Evolutionary conservation across 441 rosid species (phyloP), one percentile per base, ranked within the genome.

Genomic region (Hypseocharis bilobata): DNA sequence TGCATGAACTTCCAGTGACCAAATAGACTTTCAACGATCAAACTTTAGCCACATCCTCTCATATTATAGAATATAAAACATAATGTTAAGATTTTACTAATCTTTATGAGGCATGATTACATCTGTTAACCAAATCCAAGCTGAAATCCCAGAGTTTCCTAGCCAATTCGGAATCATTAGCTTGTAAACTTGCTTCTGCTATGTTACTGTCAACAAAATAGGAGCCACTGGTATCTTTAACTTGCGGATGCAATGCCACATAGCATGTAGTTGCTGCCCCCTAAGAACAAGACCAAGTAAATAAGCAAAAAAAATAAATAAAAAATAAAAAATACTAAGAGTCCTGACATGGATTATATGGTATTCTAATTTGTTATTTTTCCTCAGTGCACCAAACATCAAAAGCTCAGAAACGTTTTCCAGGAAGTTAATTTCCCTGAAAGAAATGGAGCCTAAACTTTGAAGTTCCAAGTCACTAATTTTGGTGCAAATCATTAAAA

Each of bases 221-320:
- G 30, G 27, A 49, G 29, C 85, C 80, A 14, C 44, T 74, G 27
- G 63, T 58, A 26, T 84, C 84, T 49, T 66, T 67, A 65, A 82
- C 83, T 19, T 77, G 76, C 5, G 85, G 85, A 72, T 84, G 84
- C 79, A 80, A 66, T 60, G 86, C 81, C 6, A 69, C 84, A 70
- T 78, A 82, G 66, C 84, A 78, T 27, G 78, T 75, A 23, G 88
- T 78, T 56, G 86, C 82, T 6, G 86, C 83, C 27, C 83, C 84
- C 88, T 82, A 40, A 14, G 26, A 26, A 17, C 13, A 55, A 17
- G 3, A 44, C 29, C n/a, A 67, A 57, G 11, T 49, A 42, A 22
- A 34, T 1, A 25, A 49, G 44, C 30, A 8, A 36, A 51, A 11
- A 60, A 2, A 32, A 17, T 29, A 22, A 42, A 7, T 19, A 16